These are phyloP conservation scores for Neurospora hispaniola DNA, from an alignment of 495 filamentous ascomycete species.

Conservation along the genomic window DNA sequence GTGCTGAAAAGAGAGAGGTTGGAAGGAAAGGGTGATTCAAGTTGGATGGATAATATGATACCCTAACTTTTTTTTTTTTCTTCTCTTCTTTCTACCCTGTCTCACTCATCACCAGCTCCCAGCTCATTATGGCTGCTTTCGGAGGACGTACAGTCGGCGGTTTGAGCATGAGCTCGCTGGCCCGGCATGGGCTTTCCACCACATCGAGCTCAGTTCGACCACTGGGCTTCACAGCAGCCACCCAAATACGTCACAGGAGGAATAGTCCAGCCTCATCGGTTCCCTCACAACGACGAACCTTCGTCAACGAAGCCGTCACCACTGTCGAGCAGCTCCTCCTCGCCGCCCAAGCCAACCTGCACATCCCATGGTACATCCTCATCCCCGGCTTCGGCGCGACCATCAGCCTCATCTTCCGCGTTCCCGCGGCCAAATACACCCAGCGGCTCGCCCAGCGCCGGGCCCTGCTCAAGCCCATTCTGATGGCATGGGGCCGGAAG, in stretches of 20 bases:
- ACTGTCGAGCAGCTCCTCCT: slow-evolving; percentile 47
- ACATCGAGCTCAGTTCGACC: neutral
- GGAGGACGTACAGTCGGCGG: neutral
- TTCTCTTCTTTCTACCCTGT: neutral
- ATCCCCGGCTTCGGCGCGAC: slow-evolving; percentile 61
- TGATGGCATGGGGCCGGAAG: slow-evolving; percentile 36
- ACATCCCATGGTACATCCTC: slow-evolving; percentile 57
- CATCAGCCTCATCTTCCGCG: slow-evolving; percentile 46
- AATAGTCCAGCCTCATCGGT: neutral
- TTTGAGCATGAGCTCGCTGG: neutral
- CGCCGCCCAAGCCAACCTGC: slow-evolving; percentile 46
- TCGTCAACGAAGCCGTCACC: slow-evolving; percentile 37
- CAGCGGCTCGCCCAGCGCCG: slow-evolving; percentile 32
- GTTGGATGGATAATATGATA: neutral
- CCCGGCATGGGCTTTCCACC: neutral
- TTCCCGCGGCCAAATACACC: slow-evolving; percentile 49
- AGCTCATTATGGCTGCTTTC: neutral
- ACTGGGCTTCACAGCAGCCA: neutral
- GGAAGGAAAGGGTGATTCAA: neutral
- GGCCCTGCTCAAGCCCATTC: slow-evolving; percentile 37
- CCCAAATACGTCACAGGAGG: neutral
- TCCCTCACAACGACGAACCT: neutral
- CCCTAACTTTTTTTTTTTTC: neutral
- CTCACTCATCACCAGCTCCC: neutral
- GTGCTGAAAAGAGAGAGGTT: neutral